These are phyloP conservation scores for Quercus cerris DNA, from an alignment of 306 rosid species.

Conservation along the genomic window DNA sequence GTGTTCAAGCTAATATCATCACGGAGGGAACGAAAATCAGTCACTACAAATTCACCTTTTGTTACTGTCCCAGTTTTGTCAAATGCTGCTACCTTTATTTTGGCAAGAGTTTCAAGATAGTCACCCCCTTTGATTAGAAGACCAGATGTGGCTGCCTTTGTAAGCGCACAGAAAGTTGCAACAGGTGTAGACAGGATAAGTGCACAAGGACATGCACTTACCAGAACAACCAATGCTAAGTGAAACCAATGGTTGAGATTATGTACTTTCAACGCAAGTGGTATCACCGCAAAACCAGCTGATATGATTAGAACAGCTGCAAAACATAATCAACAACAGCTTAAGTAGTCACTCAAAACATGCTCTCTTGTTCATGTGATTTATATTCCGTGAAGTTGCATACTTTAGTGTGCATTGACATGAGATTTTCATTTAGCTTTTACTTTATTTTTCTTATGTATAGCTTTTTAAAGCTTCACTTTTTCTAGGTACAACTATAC, in stretches of 20 bases:
- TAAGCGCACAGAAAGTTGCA: slow-evolving; percentile 92
- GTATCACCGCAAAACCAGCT: slow-evolving; percentile 53
- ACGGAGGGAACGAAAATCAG: slow-evolving; percentile 58
- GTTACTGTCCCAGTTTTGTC: slow-evolving; percentile 98
- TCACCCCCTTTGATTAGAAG: slow-evolving; percentile 95
- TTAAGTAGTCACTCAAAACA: too few species aligned
- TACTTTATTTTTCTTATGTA: too few species aligned
- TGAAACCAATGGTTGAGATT: slow-evolving; percentile 70
- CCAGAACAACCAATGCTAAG: slow-evolving; percentile 79
- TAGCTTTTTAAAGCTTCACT: too few species aligned
- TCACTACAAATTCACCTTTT: slow-evolving; percentile 78
- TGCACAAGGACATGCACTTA: slow-evolving; percentile 94
- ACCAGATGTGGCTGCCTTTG: slow-evolving; percentile 85
- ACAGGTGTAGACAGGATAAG: slow-evolving; percentile 93
- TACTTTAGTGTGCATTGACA: too few species aligned
- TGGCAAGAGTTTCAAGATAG: slow-evolving; percentile 68
- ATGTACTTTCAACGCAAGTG: slow-evolving; percentile 41
- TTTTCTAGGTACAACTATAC: too few species aligned
- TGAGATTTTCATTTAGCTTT: too few species aligned
- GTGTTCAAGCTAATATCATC: slow-evolving; percentile 57
- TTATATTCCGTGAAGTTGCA: not conserved
- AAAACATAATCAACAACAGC: slow-evolving; percentile 17
- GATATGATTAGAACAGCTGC: slow-evolving; percentile 71
- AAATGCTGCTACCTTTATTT: slow-evolving; percentile 71
- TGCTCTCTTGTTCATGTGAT: too few species aligned